These are phyloP conservation scores for Rosa multiflora DNA, from an alignment of 306 rosid species.

Conservation along the genomic window DNA sequence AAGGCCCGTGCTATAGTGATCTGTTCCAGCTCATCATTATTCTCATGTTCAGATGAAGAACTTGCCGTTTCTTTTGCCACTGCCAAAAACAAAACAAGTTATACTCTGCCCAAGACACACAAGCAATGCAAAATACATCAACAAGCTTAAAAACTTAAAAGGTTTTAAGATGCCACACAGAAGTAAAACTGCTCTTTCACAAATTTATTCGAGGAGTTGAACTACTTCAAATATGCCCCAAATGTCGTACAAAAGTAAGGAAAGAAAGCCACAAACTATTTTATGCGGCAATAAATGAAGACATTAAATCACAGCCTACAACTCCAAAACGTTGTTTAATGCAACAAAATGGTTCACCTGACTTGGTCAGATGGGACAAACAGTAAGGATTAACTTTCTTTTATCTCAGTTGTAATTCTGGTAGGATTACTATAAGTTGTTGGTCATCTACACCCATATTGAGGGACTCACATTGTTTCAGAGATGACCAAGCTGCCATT, in stretches of 20 bases:
- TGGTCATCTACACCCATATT: not conserved
- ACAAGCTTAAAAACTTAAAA: not conserved
- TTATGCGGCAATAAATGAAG: not conserved
- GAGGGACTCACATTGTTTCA: constrained; percentile 79
- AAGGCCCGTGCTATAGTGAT: constrained; percentile 92
- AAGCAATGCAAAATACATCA: not conserved
- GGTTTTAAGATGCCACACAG: not conserved
- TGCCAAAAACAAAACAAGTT: constrained; percentile 38
- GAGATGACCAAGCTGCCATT: constrained; percentile 98
- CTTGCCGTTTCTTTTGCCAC: constrained; percentile 90
- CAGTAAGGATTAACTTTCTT: not conserved
- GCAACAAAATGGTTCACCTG: not conserved
- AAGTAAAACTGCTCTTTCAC: not conserved
- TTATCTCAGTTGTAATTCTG: not conserved
- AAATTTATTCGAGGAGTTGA: not conserved
- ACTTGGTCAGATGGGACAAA: constrained; percentile 6
- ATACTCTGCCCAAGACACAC: constrained; percentile 11
- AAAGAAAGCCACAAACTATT: not conserved
- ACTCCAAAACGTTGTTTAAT: not conserved
- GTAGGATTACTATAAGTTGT: not conserved
- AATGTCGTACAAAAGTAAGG: not conserved
- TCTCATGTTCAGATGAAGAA: constrained; percentile 85
- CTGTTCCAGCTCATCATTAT: constrained; percentile 88
- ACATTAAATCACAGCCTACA: not conserved
- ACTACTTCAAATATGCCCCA: not conserved